A percentile compares a stretch with the other conserved stretches of the same genome.
These are phyloP conservation scores for Zymoseptoria passerinii DNA, from an alignment of 2,329 filamentous ascomycete species.

Conservation along the genomic window DNA sequence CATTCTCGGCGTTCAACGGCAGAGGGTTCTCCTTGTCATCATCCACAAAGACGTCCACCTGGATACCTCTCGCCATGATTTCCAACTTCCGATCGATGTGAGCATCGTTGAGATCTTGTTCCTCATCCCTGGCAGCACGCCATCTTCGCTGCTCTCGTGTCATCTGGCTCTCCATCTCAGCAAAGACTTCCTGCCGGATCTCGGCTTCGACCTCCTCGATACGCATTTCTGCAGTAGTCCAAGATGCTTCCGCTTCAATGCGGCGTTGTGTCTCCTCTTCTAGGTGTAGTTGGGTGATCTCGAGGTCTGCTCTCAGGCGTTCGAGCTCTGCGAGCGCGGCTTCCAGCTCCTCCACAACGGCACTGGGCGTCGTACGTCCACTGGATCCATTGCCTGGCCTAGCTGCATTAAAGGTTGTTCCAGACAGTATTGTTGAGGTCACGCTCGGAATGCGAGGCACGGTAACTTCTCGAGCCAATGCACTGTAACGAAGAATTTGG, in stretches of 20 bases:
- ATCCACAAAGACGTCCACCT: constrained; percentile 39
- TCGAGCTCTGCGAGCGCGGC: constrained; percentile 72
- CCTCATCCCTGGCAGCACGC: constrained; percentile 68
- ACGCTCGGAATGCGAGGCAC: constrained; percentile 82
- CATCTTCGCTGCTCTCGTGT: constrained; percentile 70
- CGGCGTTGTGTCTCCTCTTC: constrained; percentile 63
- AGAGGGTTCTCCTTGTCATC: constrained; percentile 22
- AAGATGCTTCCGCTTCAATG: constrained; percentile 62
- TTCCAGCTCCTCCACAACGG: constrained; percentile 61
- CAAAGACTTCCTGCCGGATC: constrained; percentile 79
- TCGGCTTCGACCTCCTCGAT: constrained; percentile 73
- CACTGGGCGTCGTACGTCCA: constrained; percentile 40
- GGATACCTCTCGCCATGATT: constrained; percentile 49
- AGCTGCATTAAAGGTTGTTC: constrained; percentile 20
- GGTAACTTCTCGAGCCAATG: constrained; percentile 84
- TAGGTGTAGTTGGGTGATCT: constrained; percentile 61
- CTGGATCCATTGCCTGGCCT: constrained; percentile 19
- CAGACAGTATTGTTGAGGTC: constrained; percentile 55
- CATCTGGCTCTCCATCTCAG: constrained; percentile 74
- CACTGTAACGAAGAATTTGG: constrained; percentile 90
- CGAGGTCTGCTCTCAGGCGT: constrained; percentile 68
- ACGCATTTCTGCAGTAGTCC: constrained; percentile 54
- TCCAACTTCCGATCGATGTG: constrained; percentile 86
- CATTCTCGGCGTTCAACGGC: neutral
- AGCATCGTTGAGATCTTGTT: constrained; percentile 68